Base-by-base conservation (phyloP, 352 stramenopile genomes). In the Globisporangium camurandrum region DNA sequence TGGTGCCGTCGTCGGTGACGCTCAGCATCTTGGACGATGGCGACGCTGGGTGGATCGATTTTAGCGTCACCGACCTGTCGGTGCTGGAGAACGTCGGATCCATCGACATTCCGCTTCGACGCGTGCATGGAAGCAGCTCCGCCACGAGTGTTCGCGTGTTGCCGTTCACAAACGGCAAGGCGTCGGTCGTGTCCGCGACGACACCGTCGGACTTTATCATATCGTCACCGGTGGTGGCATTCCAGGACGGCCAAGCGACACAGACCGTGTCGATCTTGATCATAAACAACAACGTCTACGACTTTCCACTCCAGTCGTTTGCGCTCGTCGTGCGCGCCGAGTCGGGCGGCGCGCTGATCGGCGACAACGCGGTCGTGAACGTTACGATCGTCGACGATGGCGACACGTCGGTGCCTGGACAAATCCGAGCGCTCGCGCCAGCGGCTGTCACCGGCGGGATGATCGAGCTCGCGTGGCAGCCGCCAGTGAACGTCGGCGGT, bases 11-110 rank as follows among this genome's bases (percentile, higher is more conserved):
- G 17, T 55, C n/a, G 1, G 47, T 51, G 5, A 58, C 49, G 16
- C 58, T 84, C 10, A 64, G 53, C 2, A 78, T 87, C 40, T 8
- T 45, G 1, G 75, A 87, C 42, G 75, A 85, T 20, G 75, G 70
- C 0, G 75, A 87, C 41, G 72, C 69, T 22, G 75, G 75, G 3
- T 56, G 27, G 40, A 69, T 87, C 30, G 64, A 64, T 4, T 87
- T 87, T 59, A 54, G 24, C 4, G 34, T 39, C 4, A 33, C 28
- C 1, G 43, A 58, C 1, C 20, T 70, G 1, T 51, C 17, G 0
- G 59, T 76, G 1, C 20, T 42, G 9, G 75, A 87, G 46, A 64
- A 58, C 17, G 52, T 41, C 1, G 44, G 46, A 1, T 43, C 54
- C 0, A 4, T 84, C 2, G 46, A 36, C 2, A 50, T 87, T 16